Conservation (phyloP, 2,329 filamentous ascomycete genomes). For the Colletotrichum melonis region DNA sequence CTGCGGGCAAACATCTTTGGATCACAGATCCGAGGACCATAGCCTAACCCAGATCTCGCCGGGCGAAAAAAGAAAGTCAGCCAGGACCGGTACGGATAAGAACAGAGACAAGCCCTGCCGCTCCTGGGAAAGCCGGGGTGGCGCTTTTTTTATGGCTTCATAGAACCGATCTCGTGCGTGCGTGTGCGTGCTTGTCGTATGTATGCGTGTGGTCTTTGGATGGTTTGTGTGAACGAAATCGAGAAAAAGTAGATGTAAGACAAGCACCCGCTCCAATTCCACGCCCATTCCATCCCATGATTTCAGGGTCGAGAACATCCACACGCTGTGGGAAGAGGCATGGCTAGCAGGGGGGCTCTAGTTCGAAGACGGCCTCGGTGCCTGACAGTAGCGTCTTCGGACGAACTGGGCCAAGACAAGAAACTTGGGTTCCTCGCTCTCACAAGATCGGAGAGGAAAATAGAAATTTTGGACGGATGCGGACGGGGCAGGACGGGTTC, state of each 20-base stretch:
- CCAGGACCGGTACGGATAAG: too few species aligned
- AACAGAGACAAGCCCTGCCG: constrained; percentile 3
- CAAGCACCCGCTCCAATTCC: constrained; percentile 7
- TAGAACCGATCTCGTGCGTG: too few species aligned
- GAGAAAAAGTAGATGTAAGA: neutral
- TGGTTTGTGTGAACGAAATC: too few species aligned
- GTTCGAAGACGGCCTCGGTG: constrained; percentile 2
- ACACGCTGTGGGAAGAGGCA: neutral
- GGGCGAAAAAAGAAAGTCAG: too few species aligned
- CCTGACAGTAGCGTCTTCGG: constrained; percentile 21
- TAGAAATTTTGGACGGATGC: constrained; percentile 20
- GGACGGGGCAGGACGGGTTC: neutral
- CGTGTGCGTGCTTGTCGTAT: too few species aligned
- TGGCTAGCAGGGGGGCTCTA: neutral
- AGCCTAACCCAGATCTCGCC: too few species aligned
- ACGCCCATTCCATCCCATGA: neutral
- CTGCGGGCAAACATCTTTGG: constrained; percentile 1
- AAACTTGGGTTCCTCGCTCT: too few species aligned
- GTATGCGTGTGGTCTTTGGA: too few species aligned
- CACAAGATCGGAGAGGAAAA: neutral
- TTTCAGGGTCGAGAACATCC: neutral
- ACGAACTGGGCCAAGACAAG: neutral
- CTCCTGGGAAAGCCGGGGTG: neutral
- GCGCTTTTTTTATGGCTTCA: neutral
- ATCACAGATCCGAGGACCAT: neutral